These are phyloP conservation scores for Pholiota molesta DNA, from an alignment of 768 basidiomycete genomes.

Conservation along the genomic window DNA sequence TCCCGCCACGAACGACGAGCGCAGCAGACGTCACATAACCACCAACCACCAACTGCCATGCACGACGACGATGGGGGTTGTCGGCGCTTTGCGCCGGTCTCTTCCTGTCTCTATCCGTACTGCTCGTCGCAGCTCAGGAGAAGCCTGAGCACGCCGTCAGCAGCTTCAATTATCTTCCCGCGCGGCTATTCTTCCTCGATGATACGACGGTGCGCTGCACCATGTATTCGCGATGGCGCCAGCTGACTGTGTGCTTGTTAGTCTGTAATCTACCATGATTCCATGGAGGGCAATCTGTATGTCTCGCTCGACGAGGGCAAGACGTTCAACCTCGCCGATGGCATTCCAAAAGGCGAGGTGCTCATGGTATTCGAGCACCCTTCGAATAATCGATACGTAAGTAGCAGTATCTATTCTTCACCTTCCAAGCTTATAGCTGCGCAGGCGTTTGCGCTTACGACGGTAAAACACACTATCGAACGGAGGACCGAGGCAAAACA, in stretches of 20 bases:
- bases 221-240: not conserved
- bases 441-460: conserved; percentile 88
- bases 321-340: conserved; percentile 52
- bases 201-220: conserved; percentile 70
- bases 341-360: conserved; percentile 59
- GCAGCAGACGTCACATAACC: conserved; percentile 16
- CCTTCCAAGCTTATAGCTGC: conserved; percentile 1
- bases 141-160: conserved; percentile 35
- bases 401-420: conserved; percentile 16
- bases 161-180: conserved; percentile 73
- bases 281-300: conserved; percentile 64
- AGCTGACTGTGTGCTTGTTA: conserved; percentile 22
- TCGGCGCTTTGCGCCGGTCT: conserved; percentile 17
- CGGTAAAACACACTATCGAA: conserved; percentile 78
- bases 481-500: conserved; percentile 83
- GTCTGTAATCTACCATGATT: conserved; percentile 80
- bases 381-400: conserved; percentile 74
- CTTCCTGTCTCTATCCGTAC: conserved; percentile 15
- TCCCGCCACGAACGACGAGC: conserved; percentile 16
- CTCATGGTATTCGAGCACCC: conserved; percentile 86
- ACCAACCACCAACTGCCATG: conserved; percentile 11
- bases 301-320: conserved; percentile 91
- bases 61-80: conserved; percentile 19
- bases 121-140: conserved; percentile 24
- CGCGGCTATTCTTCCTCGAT: conserved; percentile 87